phyloP scores from a whole-genome alignment of 2,329 filamentous ascomycete genomes.

The Phyllosticta ampelicida region DNA sequence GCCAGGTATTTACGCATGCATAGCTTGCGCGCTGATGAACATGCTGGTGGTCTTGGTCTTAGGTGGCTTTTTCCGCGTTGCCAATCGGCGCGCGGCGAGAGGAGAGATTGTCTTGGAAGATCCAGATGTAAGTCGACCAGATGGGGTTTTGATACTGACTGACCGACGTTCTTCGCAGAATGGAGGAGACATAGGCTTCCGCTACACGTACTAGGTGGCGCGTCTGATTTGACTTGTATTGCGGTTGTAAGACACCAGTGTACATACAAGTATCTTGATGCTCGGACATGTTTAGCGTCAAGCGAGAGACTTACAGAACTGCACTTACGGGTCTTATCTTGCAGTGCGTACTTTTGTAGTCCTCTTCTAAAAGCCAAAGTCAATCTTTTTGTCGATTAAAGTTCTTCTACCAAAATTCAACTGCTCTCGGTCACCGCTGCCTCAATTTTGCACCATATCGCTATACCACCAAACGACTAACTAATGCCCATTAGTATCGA shows the following conservation, averaged over 20 bases:
- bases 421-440: no score
- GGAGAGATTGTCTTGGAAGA: constrained; percentile 33
- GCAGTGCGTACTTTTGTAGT: not conserved
- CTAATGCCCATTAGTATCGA: not conserved
- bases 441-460: no score
- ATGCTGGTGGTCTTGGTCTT: constrained; percentile 24
- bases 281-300: not conserved
- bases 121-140: constrained; percentile 23
- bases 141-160: not conserved
- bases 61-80: constrained; percentile 21
- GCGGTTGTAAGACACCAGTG: not conserved
- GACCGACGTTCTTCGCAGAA: not conserved
- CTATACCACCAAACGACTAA: not conserved
- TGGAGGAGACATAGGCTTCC: constrained; percentile 5
- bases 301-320: not conserved
- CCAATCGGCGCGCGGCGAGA: constrained; percentile 29
- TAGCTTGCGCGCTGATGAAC: constrained; percentile 27
- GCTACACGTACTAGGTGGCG: constrained; percentile 5
- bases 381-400: no score
- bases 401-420: no score
- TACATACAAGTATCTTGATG: not conserved
- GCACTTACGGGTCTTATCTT: not conserved
- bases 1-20: constrained; percentile 29
- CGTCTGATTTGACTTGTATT: not conserved
- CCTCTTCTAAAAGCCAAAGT: no score